Percentiles rank a stretch among this genome's conserved stretches.
These are phyloP conservation scores for Solanum sparsipilum DNA, from an alignment of 257 asterid genomes.

Conservation along the genomic window DNA sequence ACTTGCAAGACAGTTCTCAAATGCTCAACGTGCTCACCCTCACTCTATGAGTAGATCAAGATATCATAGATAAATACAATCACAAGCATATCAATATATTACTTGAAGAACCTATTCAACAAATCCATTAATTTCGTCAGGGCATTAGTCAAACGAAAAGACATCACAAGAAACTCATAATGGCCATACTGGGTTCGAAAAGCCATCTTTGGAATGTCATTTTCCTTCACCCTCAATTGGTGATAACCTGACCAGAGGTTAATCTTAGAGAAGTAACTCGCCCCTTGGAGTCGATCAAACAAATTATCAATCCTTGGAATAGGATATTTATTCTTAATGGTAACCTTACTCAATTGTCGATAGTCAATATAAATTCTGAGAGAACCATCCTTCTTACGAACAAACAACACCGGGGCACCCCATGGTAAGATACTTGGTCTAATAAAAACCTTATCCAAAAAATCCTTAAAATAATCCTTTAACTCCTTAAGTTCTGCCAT, in stretches of 20 bases:
- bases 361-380: no score
- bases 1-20: neutral
- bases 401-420: neutral
- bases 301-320: neutral
- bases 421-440: neutral
- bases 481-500: neutral
- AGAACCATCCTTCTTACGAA: neutral
- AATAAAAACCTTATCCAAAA: neutral
- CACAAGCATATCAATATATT: neutral
- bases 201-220: neutral
- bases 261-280: neutral
- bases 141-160: no score
- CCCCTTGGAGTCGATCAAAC: neutral
- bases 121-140: neutral
- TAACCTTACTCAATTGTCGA: no score
- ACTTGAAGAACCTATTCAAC: neutral
- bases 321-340: neutral
- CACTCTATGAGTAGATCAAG: neutral
- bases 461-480: neutral
- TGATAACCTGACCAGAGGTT: neutral
- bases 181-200: neutral
- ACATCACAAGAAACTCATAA: neutral
- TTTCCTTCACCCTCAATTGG: neutral
- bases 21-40: neutral
- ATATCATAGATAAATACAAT: neutral